These are phyloP conservation scores for Puccinia hordei DNA, from an alignment of 1,284 basidiomycete species.

Conservation along the genomic window DNA sequence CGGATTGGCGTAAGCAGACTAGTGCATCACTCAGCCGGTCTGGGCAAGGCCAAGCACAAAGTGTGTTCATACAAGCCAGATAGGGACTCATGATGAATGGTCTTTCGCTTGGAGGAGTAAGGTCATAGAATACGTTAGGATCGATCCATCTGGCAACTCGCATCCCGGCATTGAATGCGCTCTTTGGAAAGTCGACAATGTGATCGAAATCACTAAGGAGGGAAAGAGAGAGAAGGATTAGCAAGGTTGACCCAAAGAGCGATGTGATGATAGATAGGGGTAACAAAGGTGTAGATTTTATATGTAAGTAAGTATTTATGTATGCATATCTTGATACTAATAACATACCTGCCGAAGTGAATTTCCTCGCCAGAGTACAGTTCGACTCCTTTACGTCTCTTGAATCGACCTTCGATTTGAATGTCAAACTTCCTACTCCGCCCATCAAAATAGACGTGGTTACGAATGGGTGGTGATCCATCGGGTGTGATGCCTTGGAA, in stretches of 20 bases:
- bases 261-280: too few relatives aligned
- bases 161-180: slow-evolving; percentile 61
- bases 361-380: slow-evolving; percentile 57
- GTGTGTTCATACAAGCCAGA: slow-evolving; percentile 61
- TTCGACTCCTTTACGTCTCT: slow-evolving; percentile 53
- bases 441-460: slow-evolving; percentile 56
- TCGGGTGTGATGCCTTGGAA: slow-evolving; percentile 58
- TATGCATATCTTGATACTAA: too few relatives aligned
- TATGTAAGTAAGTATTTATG: background rate
- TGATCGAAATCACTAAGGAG: slow-evolving; percentile 55
- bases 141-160: slow-evolving; percentile 60
- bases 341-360: slow-evolving; percentile 53
- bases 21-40: slow-evolving; percentile 58
- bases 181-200: slow-evolving; percentile 56
- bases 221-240: slow-evolving; percentile 53
- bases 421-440: slow-evolving; percentile 61
- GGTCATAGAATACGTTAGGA: slow-evolving; percentile 58
- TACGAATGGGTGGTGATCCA: slow-evolving; percentile 54
- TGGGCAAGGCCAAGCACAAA: slow-evolving; percentile 60
- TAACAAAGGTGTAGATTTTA: too few relatives aligned
- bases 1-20: slow-evolving; percentile 57
- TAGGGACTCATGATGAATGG: slow-evolving; percentile 62
- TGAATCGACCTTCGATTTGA: slow-evolving; percentile 62
- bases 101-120: slow-evolving; percentile 59
- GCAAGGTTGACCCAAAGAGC: too few relatives aligned